Percentiles rank a stretch among this genome's conserved stretches.
phyloP scores from a whole-genome alignment of 2,329 filamentous ascomycete genomes.

The Geosmithia putterillii region DNA sequence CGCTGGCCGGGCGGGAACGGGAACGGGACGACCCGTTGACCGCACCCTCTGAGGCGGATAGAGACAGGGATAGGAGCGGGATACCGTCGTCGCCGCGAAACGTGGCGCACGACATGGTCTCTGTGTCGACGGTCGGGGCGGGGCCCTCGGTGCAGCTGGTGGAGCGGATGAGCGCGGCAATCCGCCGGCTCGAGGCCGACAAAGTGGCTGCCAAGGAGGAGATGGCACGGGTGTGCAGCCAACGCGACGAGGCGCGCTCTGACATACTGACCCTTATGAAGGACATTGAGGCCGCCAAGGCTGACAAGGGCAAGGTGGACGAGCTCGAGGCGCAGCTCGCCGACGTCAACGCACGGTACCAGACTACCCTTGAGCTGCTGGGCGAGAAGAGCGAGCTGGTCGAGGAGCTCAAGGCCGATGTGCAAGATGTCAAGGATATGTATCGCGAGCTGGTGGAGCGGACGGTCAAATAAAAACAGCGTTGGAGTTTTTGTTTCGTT shows the following conservation, averaged over 20 bases:
- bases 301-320: slow-evolving; percentile 44
- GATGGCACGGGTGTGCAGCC: slow-evolving; percentile 62
- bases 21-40: no score
- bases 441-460: slow-evolving; percentile 86
- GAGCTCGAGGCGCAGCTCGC: slow-evolving; percentile 56
- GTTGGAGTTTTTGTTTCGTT: neutral
- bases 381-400: slow-evolving; percentile 95
- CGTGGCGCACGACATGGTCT: slow-evolving; percentile 72
- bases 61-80: slow-evolving; percentile 24
- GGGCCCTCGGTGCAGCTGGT: slow-evolving; percentile 92
- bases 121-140: slow-evolving; percentile 77
- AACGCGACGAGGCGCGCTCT: slow-evolving; percentile 81
- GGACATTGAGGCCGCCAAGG: slow-evolving; percentile 62
- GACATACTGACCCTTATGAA: slow-evolving; percentile 88
- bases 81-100: slow-evolving; percentile 49
- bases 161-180: slow-evolving; percentile 88
- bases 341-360: slow-evolving; percentile 64
- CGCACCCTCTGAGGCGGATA: slow-evolving; percentile 19
- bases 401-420: slow-evolving; percentile 80
- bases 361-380: slow-evolving; percentile 85
- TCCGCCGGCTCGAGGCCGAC: slow-evolving; percentile 82
- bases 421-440: slow-evolving; percentile 89
- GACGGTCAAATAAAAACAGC: slow-evolving; percentile 48
- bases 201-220: slow-evolving; percentile 86
- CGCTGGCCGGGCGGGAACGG: slow-evolving; percentile 18